Conservation (phyloP, 305 asterid species). For the Solanum hybrid region DNA sequence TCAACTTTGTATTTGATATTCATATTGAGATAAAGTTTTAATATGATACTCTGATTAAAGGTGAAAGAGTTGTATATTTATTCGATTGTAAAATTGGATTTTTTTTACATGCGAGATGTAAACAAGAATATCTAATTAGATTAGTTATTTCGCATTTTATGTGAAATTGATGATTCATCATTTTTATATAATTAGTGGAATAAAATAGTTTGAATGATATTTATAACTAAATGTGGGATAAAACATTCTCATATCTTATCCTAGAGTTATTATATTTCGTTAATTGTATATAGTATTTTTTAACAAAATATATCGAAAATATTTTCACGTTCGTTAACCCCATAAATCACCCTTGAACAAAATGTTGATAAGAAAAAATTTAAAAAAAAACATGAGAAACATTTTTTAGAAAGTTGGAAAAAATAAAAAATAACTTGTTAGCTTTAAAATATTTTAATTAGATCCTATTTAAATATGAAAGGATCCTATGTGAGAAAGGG, state of each 20-base stretch:
- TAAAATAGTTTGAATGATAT: neutral
- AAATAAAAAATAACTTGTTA: neutral
- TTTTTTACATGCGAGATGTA: too few relatives aligned
- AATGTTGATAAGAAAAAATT: neutral
- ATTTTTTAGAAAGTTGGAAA: neutral
- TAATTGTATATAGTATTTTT: neutral
- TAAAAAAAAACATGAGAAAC: neutral
- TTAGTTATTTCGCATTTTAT: neutral
- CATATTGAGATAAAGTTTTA: neutral
- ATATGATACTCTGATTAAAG: neutral
- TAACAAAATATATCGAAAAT: neutral
- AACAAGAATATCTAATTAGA: neutral
- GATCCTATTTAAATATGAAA: neutral
- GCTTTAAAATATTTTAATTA: neutral
- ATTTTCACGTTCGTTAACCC: neutral
- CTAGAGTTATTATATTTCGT: neutral
- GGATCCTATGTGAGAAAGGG: neutral
- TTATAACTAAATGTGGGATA: neutral
- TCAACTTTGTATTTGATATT: neutral
- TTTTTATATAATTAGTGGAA: neutral
- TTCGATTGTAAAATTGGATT: neutral
- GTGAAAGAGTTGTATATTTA: neutral
- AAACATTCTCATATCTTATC: neutral
- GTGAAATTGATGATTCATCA: neutral
- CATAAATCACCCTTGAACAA: too few relatives aligned